Conservation (phyloP, 371 early-diverging fungal genomes). For the Mucor racemosus region DNA sequence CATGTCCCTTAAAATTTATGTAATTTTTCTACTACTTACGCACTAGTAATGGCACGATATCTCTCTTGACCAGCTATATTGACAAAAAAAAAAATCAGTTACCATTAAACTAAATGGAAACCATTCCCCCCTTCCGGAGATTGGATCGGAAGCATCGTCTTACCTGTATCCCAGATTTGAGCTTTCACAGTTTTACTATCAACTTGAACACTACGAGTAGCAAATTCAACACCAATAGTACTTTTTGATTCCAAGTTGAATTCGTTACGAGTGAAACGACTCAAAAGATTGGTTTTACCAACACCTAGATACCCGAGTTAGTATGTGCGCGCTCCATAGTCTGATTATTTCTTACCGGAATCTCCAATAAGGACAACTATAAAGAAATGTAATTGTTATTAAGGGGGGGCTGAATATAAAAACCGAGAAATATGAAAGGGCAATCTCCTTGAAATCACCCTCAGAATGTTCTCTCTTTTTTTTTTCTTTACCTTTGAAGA, state of each 20-base stretch:
- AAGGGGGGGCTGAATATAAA: neutral
- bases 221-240: slow-evolving; percentile 99
- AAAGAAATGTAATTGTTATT: neutral
- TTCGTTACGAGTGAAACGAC: slow-evolving; percentile 97
- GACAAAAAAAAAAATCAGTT: neutral
- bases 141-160: neutral
- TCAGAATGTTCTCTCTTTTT: neutral
- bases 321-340: no score
- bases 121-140: neutral
- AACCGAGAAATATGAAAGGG: neutral
- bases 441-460: no score
- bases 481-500: slow-evolving; percentile 81
- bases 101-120: neutral
- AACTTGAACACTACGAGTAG: slow-evolving; percentile 96
- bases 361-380: slow-evolving; percentile 99
- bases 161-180: slow-evolving; percentile 97
- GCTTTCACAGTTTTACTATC: slow-evolving; percentile 98
- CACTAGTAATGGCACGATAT: slow-evolving; percentile 89
- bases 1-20: neutral
- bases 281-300: slow-evolving; percentile 99
- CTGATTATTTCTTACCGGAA: slow-evolving; percentile 46
- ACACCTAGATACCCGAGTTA: slow-evolving; percentile 68
- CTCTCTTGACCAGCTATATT: slow-evolving; percentile 86
- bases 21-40: slow-evolving; percentile 61
- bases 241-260: slow-evolving; percentile 98